These are phyloP conservation scores for Cinnamomum chago DNA, from an alignment of 164 flowering plant genomes.

Conservation along the genomic window DNA sequence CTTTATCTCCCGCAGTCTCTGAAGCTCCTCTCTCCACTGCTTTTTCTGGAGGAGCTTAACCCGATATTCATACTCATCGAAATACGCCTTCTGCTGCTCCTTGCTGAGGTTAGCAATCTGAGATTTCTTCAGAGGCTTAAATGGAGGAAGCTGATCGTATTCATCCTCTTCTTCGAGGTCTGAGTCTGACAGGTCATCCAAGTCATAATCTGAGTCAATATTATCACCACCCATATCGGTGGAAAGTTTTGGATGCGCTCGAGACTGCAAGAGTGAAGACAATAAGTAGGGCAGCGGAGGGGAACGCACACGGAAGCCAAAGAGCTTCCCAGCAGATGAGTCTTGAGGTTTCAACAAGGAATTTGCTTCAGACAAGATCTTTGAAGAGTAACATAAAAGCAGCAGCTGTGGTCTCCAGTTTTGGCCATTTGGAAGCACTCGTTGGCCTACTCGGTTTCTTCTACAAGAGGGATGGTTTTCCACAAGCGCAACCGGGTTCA, in stretches of 20 bases:
- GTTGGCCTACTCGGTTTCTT: constrained; percentile 78
- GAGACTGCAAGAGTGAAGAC: constrained; percentile 81
- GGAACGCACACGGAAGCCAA: constrained; percentile 80
- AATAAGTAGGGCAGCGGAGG: constrained; percentile 92
- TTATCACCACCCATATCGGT: constrained; percentile 68
- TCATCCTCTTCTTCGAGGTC: constrained; percentile 80
- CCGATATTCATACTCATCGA: constrained; percentile 91
- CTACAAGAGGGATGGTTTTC: constrained; percentile 94
- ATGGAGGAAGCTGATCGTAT: constrained; percentile 93
- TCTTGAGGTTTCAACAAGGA: constrained; percentile 78
- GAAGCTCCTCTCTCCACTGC: constrained; percentile 86
- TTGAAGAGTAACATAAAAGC: constrained; percentile 76
- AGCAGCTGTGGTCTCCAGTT: constrained; percentile 77
- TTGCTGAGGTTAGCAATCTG: constrained; percentile 78
- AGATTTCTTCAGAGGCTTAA: constrained; percentile 75
- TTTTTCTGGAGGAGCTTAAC: constrained; percentile 94
- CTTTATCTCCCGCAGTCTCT: constrained; percentile 69
- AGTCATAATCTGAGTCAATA: constrained; percentile 78
- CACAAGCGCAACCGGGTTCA: constrained; percentile 86
- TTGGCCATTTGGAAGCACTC: constrained; percentile 90
- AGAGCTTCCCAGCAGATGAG: constrained; percentile 59
- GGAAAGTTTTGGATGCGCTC: constrained; percentile 82
- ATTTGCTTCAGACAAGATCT: constrained; percentile 76
- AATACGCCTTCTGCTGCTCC: constrained; percentile 84
- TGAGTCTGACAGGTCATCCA: constrained; percentile 70